Conservation (phyloP, 208 protist genomes). For the Trypanosoma cruzi region DNA sequence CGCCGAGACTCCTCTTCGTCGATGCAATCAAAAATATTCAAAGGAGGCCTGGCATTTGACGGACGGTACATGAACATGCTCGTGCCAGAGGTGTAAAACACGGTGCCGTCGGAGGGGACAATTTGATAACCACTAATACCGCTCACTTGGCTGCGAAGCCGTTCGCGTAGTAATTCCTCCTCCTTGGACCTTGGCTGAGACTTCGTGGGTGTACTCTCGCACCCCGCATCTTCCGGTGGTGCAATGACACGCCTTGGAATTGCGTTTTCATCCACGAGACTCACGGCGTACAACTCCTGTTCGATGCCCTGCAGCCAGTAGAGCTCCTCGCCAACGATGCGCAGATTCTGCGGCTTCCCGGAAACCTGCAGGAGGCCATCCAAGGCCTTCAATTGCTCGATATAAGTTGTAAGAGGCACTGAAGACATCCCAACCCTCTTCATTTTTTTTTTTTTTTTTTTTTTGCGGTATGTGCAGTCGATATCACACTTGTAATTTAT, state of each 20-base stretch:
- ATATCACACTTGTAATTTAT: not conserved
- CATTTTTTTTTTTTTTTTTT: not conserved
- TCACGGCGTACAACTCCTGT: constrained; percentile 63
- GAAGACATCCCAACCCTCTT: not conserved
- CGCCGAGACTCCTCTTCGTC: constrained; percentile 30
- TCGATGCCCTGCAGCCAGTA: constrained; percentile 85
- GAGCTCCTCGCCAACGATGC: constrained; percentile 47
- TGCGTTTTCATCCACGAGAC: constrained; percentile 16
- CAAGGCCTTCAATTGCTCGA: constrained; percentile 46
- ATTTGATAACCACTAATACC: constrained; percentile 70
- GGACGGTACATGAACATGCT: constrained; percentile 71
- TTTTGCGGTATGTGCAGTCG: not conserved
- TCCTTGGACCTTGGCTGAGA: constrained; percentile 43
- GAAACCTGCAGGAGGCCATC: constrained; percentile 28
- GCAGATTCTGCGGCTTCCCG: constrained; percentile 69
- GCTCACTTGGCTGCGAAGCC: constrained; percentile 54
- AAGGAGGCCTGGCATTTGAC: constrained; percentile 32
- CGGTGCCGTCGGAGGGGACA: constrained; percentile 46
- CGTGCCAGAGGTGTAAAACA: constrained; percentile 67
- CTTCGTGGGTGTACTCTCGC: constrained; percentile 3
- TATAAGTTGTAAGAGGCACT: constrained; percentile 38
- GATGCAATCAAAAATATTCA: constrained; percentile 70
- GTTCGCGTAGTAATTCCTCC: constrained; percentile 85
- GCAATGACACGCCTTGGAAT: constrained; percentile 21
- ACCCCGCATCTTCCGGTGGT: constrained; percentile 1